phyloP scores from a whole-genome alignment of 176 grass and related monocot species.

The Cymbopogon citratus region DNA sequence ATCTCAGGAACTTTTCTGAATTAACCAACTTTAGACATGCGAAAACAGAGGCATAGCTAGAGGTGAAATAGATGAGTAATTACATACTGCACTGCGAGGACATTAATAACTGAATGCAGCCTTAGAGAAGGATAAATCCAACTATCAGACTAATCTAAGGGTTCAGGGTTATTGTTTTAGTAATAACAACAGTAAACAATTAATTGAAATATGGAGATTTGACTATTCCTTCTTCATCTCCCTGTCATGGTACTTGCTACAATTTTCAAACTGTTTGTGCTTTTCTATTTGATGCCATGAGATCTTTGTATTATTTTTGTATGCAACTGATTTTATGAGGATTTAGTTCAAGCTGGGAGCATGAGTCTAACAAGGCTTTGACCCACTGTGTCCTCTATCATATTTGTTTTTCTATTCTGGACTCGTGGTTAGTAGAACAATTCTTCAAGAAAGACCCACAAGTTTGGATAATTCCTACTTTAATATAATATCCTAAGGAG shows the following conservation, averaged over 20 bases:
- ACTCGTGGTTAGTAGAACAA: not conserved
- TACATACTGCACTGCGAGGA: not conserved
- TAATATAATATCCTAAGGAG: not conserved
- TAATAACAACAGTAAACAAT: not conserved
- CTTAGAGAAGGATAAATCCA: not conserved
- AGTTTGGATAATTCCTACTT: not conserved
- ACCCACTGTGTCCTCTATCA: not conserved
- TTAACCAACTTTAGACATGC: not conserved
- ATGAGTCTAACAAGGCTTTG: not conserved
- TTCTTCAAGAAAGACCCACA: not conserved
- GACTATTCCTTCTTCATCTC: not conserved
- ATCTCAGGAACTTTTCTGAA: not conserved
- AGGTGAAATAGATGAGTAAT: too few species aligned
- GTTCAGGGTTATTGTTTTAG: not conserved
- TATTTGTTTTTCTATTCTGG: not conserved
- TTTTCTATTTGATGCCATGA: not conserved
- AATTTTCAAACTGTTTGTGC: not conserved
- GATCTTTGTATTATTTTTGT: not conserved
- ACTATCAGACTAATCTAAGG: not conserved
- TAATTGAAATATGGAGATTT: not conserved
- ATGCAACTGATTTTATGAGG: not conserved
- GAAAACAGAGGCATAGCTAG: too few species aligned
- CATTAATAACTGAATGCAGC: not conserved
- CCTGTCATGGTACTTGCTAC: not conserved
- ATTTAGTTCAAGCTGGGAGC: not conserved